These are phyloP conservation scores for Lactuca saligna DNA, from an alignment of 129 eudicot species.

Conservation along the genomic window DNA sequence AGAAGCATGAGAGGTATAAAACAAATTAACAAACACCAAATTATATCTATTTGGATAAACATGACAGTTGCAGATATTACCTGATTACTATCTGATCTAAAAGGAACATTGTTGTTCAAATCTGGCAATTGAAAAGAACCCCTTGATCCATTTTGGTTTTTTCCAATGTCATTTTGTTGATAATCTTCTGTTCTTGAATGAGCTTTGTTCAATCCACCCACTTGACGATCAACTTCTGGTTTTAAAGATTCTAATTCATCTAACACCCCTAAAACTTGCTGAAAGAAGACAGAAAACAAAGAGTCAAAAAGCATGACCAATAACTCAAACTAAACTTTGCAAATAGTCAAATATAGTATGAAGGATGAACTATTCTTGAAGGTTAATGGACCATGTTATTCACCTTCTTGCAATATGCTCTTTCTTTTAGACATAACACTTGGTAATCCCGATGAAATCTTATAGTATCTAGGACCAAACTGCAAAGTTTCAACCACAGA, in stretches of 20 bases:
- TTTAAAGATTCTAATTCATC: constrained; percentile 83
- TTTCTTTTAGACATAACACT: constrained; percentile 53
- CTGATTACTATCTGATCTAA: constrained; percentile 39
- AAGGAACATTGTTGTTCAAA: constrained; percentile 36
- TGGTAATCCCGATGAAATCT: constrained; percentile 86
- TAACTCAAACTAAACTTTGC: constrained; percentile 1
- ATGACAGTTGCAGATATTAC: constrained; percentile 34
- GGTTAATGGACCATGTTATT: constrained; percentile 17
- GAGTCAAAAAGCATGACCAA: constrained; percentile 12
- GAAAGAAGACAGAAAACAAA: constrained; percentile 33
- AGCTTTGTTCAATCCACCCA: constrained; percentile 49
- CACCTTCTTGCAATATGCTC: constrained; percentile 65
- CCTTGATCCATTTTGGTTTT: constrained; percentile 37
- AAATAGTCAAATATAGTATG: background rate
- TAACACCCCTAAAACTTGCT: constrained; percentile 70
- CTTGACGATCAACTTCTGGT: constrained; percentile 52
- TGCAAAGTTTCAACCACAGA: constrained; percentile 31
- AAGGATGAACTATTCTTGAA: background rate
- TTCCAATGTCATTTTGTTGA: constrained; percentile 42
- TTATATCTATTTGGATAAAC: background rate
- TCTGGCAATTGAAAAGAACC: constrained; percentile 36
- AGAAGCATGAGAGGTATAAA: constrained; percentile 9
- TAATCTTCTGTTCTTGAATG: constrained; percentile 35
- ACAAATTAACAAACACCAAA: background rate
- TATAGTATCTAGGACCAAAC: constrained; percentile 90